Evolutionary conservation across 2,329 filamentous ascomycete genomes (phyloP), one percentile per base, ranked within the genome.

Genomic region (Trichophaea hybrida): DNA sequence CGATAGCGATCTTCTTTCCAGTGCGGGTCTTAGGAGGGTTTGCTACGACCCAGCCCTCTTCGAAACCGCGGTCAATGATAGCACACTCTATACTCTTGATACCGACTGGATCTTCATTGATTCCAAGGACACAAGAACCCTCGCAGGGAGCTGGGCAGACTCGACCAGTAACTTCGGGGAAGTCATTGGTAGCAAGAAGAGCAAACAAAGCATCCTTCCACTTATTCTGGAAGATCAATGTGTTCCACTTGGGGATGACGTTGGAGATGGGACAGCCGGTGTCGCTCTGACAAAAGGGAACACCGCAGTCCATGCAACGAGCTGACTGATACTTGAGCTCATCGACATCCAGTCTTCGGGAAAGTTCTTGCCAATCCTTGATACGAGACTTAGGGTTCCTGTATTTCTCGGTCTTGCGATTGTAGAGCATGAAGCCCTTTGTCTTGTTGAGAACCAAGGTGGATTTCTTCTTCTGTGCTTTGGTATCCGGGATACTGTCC

Each of bases 1-100:
- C 87, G 68, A 97, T 77, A 61, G 89, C 89, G 65, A 96, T 76
- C 49, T 77, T 90, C 80, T 94, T 95, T 71, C 89, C 89, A 63
- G 86, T 93, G 65, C 90, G 88, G 63, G 82, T 78, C 72, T 84
- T 74, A 4, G 91, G 90, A 57, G 85, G 85, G 3, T 76, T 77
- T 64, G 91, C 90, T 17, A 94, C 77, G 87, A 97, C 95, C 91
- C 91, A 97, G 65, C 91, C 91, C 88, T 86, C 94, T 72, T 96
- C 90, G 70, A 96, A 97, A 51, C 91, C 91, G 66, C 91, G 88
- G 71, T 97, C 91, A 67, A 97, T 96, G 71, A 97, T 96, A 63
- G 91, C 91, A 71, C 91, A 96, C 72, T 97, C 91, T 64, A 97
- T 95, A 0, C 88, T 95, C 77, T 97, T 97, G 78, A 97, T 97